phyloP scores from a whole-genome alignment of 2,329 filamentous ascomycete species.

The Aspergillus intermedius region DNA sequence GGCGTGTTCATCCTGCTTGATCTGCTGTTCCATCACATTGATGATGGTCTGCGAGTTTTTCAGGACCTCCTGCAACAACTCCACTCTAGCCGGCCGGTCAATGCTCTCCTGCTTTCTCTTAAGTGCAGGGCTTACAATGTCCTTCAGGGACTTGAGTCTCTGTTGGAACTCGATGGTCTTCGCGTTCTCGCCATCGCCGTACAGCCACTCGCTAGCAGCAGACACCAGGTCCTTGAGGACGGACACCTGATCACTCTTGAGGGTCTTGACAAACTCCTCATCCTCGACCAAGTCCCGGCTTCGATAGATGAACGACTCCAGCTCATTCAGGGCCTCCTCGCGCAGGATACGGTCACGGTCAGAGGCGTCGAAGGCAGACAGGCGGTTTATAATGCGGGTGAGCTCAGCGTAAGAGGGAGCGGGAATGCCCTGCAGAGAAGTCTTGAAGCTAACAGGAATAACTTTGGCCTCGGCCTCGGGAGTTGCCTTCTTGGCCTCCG shows the following conservation, averaged over 20 bases:
- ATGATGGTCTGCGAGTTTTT: conserved; percentile 66
- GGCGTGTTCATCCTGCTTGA: conserved; percentile 62
- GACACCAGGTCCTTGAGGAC: conserved; percentile 62
- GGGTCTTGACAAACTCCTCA: conserved; percentile 64
- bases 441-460: conserved; percentile 48
- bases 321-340: conserved; percentile 82
- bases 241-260: conserved; percentile 61
- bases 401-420: conserved; percentile 30
- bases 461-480: conserved; percentile 44
- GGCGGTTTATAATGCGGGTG: conserved; percentile 58
- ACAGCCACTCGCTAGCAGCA: conserved; percentile 80
- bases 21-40: conserved; percentile 61
- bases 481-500: conserved; percentile 35
- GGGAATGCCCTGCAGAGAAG: conserved; percentile 39
- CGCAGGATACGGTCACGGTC: conserved; percentile 69
- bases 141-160: conserved; percentile 69
- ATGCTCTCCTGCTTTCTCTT: conserved; percentile 65
- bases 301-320: conserved; percentile 91
- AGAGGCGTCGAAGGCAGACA: conserved; percentile 78
- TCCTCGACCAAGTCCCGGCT: conserved; percentile 75
- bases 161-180: conserved; percentile 66
- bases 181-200: conserved; percentile 74
- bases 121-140: conserved; percentile 70
- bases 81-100: conserved; percentile 64
- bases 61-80: conserved; percentile 62